Base-by-base conservation (phyloP, 768 basidiomycete species). In the Lentinula lateritia region DNA sequence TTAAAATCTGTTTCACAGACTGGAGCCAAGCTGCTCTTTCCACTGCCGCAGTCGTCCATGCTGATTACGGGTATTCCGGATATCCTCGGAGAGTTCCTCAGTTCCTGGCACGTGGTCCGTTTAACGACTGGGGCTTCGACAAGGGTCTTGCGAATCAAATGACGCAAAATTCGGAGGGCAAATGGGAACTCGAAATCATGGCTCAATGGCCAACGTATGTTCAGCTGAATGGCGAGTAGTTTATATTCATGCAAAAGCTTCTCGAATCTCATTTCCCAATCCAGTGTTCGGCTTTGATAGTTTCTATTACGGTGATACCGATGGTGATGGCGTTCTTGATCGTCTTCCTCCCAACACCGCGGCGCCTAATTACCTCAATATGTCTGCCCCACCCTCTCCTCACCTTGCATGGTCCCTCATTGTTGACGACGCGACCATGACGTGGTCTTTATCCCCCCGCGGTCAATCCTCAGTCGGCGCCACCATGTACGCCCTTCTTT, bases 61-160 rank as follows among this genome's bases (percentile, higher is more conserved):
- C 91, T 16, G 95, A 97, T 68, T 71, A 78, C 61, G 80, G 80
- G 46, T 91, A 83, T 70, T 71, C 70, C 7, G 80, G 79, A 3
- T 71, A 74, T 42, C 74, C 77, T 54, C 88, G 95, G 66, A 89
- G 93, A 32, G 88, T 92, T 38, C 95, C 95, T 32, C 93, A 95
- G 67, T 79, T 95, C 66, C 75, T 97, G 57, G 90, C 86, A 46
- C 88, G 95, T 66, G 95, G 95, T 52, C 86, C 88, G 0, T 97
- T 92, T 82, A 97, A 97, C 68, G 74, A 82, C 38, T 97, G 93
- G 93, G 95, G 95, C 59, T 95, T 86, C 70, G 94, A 97, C 75
- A 78, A 85, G 62, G 95, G 95, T 68, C 82, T 93, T 48, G 64
- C 83, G 0, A 82, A 90, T 43, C 66, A 81, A 65, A 92, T 96